phyloP scores from a whole-genome alignment of 2,329 filamentous ascomycete genomes.

The Pseudonectria foliicola region DNA sequence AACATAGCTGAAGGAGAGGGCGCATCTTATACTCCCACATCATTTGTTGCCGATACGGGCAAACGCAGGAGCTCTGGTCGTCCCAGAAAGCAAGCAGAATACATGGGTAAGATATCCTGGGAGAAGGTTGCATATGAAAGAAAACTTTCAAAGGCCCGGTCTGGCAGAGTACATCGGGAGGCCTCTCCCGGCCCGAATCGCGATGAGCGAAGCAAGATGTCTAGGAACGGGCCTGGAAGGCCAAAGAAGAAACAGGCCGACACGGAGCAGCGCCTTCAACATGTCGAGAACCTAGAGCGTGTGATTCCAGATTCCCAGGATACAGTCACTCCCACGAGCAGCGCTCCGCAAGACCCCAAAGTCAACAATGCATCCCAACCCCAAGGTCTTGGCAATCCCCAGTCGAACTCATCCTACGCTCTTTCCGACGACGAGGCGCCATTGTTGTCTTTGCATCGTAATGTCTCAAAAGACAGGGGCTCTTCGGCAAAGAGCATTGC shows the following conservation, averaged over 20 bases:
- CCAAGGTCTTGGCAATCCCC: not conserved
- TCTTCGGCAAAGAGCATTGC: not conserved
- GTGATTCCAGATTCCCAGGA: conserved; percentile 26
- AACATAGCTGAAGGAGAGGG: not conserved
- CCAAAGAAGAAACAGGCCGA: no score
- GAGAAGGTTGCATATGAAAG: conserved; percentile 12
- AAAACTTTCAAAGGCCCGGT: conserved; percentile 5
- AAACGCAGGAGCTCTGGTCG: conserved; percentile 20
- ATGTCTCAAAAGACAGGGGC: not conserved
- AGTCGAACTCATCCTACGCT: conserved; percentile 10
- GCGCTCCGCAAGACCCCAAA: conserved; percentile 9
- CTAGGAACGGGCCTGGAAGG: no score
- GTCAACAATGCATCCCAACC: not conserved
- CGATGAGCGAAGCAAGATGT: no score
- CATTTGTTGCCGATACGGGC: conserved; percentile 5
- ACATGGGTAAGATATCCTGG: conserved; percentile 25
- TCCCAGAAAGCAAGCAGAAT: conserved; percentile 22
- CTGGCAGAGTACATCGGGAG: conserved; percentile 5
- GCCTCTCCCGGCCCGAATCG: no score
- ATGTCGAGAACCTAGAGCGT: conserved; percentile 3
- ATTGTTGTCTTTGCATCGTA: conserved; percentile 14
- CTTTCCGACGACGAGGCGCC: conserved; percentile 32
- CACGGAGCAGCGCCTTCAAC: no score
- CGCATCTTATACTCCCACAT: not conserved
- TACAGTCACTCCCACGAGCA: conserved; percentile 15